Conservation (phyloP, 129 eudicot species). For the Lonicera japonica region DNA sequence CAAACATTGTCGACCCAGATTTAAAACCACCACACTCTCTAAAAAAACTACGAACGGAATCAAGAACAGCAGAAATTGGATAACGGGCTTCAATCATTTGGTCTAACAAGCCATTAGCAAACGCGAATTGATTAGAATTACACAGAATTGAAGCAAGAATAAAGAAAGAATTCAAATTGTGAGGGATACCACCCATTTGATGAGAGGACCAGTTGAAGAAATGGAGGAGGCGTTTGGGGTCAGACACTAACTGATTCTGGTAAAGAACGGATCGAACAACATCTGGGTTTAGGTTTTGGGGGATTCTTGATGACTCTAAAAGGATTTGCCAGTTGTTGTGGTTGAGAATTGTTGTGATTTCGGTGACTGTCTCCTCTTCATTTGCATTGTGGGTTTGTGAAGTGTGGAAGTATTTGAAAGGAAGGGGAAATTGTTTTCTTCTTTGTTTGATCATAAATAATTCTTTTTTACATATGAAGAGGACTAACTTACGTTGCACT, state of each 20-base stretch:
- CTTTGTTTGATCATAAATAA: not conserved
- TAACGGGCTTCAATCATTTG: constrained; percentile 38
- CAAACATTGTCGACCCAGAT: constrained; percentile 30
- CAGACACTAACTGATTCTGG: constrained; percentile 23
- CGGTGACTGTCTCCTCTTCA: constrained; percentile 31
- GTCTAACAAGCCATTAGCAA: constrained; percentile 39
- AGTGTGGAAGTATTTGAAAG: constrained; percentile 5
- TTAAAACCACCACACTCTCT: constrained; percentile 19
- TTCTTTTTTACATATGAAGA: not conserved
- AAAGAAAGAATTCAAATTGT: constrained; percentile 41
- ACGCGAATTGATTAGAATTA: constrained; percentile 31
- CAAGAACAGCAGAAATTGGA: constrained; percentile 36
- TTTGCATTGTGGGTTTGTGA: constrained; percentile 13
- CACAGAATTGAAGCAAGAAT: constrained; percentile 41
- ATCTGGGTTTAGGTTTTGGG: constrained; percentile 43
- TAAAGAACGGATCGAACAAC: constrained; percentile 66
- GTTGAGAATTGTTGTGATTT: constrained; percentile 50
- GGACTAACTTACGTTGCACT: constrained; percentile 3
- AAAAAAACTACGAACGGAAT: constrained; percentile 36
- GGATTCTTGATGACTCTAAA: constrained; percentile 48
- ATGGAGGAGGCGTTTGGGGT: constrained; percentile 57
- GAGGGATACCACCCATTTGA: constrained; percentile 66
- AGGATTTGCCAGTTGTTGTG: constrained; percentile 52
- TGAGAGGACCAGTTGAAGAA: constrained; percentile 70
- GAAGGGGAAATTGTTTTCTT: constrained; percentile 5